phyloP scores from a whole-genome alignment of 331 rosid species.

The Arachis monticola region DNA sequence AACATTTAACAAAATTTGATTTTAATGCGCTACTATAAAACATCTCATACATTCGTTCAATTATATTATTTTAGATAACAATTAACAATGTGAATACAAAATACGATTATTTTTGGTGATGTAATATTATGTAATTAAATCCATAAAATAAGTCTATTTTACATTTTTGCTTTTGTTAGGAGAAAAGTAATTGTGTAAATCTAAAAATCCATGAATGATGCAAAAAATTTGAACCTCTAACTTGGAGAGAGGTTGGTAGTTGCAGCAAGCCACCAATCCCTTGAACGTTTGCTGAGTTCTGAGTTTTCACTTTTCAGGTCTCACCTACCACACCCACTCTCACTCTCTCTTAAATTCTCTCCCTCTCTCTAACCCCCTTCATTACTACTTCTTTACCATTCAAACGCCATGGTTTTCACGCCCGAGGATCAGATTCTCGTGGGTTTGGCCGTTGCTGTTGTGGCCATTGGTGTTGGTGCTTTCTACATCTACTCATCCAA shows the following conservation, averaged over 20 bases:
- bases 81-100: too few species aligned
- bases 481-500: constrained; percentile 60
- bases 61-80: too few species aligned
- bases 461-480: constrained; percentile 65
- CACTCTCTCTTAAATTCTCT: not conserved
- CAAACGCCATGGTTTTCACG: constrained; percentile 61
- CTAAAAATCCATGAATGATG: not conserved
- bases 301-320: not conserved
- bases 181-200: too few species aligned
- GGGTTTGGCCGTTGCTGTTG: constrained; percentile 61
- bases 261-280: constrained; percentile 46
- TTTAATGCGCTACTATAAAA: too few species aligned
- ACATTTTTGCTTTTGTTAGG: too few species aligned
- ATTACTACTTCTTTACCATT: not conserved
- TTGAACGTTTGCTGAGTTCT: not conserved
- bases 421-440: constrained; percentile 63
- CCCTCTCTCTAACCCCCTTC: not conserved
- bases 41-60: too few species aligned
- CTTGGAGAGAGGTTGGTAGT: constrained; percentile 32
- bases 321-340: not conserved
- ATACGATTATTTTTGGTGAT: too few species aligned
- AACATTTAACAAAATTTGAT: too few species aligned
- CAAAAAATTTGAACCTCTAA: not conserved
- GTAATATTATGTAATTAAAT: too few species aligned
- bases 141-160: too few species aligned